Evolutionary conservation across 768 basidiomycete species (phyloP).

Genomic region (Peribolospora baueri): DNA sequence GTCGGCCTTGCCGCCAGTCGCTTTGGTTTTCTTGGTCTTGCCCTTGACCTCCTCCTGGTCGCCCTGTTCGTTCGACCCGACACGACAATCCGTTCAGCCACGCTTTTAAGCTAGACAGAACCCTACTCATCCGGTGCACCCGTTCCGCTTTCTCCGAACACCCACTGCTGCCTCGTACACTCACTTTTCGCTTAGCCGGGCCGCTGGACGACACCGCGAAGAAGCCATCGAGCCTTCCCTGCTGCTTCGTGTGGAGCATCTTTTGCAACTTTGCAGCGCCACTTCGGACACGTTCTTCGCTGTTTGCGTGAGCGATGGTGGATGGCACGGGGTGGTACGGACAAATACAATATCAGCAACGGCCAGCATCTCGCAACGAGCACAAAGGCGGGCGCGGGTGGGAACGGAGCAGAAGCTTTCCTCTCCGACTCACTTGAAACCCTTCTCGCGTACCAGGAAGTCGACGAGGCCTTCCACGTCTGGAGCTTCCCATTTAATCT

Average conservation of each 20-base stretch:
- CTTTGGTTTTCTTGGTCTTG: no score
- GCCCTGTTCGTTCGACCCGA: no score
- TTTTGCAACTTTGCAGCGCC: constrained; percentile 82
- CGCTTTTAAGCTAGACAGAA: no score
- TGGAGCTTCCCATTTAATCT: constrained; percentile 87
- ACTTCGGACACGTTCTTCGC: constrained; percentile 87
- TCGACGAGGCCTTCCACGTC: constrained; percentile 81
- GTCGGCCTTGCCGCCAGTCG: no score
- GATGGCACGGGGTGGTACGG: not conserved
- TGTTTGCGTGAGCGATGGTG: constrained; percentile 16
- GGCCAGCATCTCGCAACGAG: no score
- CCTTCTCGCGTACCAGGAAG: constrained; percentile 81
- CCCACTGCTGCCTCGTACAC: no score
- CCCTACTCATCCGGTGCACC: no score
- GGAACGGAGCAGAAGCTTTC: not conserved
- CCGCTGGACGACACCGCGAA: constrained; percentile 31
- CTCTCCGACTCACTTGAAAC: constrained; percentile 54
- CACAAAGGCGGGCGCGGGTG: not conserved
- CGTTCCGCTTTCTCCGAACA: no score
- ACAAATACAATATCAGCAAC: not conserved
- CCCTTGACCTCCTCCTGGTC: no score
- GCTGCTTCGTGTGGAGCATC: constrained; percentile 68
- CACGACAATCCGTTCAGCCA: no score
- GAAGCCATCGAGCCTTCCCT: constrained; percentile 86
- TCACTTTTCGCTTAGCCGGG: no score